phyloP scores from a whole-genome alignment of 2,329 filamentous ascomycete genomes.

The Trichocomaceae sp. region DNA sequence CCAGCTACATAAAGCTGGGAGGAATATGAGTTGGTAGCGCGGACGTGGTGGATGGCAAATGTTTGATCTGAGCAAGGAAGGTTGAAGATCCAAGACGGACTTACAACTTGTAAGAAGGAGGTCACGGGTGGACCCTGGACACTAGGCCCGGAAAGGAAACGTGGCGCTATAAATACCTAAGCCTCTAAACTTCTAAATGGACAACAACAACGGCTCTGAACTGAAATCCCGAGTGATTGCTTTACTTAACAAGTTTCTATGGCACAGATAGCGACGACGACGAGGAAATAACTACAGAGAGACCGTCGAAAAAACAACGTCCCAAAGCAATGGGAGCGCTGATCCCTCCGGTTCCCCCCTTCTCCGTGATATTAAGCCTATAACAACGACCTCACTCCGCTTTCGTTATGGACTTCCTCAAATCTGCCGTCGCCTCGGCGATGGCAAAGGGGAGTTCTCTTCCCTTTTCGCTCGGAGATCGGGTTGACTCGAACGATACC shows the following conservation, averaged over 20 bases:
- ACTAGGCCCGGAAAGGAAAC: slow-evolving; percentile 9
- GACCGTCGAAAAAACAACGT: background rate
- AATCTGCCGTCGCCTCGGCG: slow-evolving; percentile 92
- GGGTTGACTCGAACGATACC: slow-evolving; percentile 83
- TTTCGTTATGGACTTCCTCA: slow-evolving; percentile 82
- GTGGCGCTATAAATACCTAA: no score
- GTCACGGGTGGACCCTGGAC: background rate
- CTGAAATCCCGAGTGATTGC: no score
- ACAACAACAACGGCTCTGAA: no score
- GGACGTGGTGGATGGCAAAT: background rate
- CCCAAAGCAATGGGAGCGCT: slow-evolving; percentile 4
- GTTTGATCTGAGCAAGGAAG: no score
- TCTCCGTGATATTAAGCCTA: slow-evolving; percentile 1
- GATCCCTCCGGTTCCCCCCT: background rate
- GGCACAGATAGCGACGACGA: background rate
- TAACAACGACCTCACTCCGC: background rate
- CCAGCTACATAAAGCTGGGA: background rate
- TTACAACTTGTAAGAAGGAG: background rate
- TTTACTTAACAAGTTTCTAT: no score
- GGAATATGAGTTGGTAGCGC: background rate
- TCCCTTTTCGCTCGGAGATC: slow-evolving; percentile 86
- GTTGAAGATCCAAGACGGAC: no score
- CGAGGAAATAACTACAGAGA: background rate
- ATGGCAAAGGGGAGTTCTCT: slow-evolving; percentile 93
- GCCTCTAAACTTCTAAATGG: no score